Evolutionary conservation across 805 yeast genomes (phyloP), one percentile per base, ranked within the genome.

Genomic region (Wickerhamomyces alni): DNA sequence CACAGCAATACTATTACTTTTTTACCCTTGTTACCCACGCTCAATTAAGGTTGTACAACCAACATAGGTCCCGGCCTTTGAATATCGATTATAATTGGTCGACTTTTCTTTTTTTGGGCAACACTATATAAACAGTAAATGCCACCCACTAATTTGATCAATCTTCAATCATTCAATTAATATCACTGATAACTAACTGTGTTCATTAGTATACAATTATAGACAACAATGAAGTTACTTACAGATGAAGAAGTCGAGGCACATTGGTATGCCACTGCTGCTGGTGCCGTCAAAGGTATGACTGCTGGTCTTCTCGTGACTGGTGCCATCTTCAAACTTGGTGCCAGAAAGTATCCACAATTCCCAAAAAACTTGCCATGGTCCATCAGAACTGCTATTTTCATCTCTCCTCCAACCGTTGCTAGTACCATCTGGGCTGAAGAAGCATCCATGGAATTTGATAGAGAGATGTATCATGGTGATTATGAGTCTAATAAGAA

Each of bases 391-490:
- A 78, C 91, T 2, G 86, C 87, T 7, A 59, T 80, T 38, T 75
- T 75, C 50, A 74, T 82, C 41, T 71, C 77, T 27, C 94, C 95
- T 12, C 81, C 85, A 25, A 73, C 82, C 2, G 62, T 79, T 31
- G 50, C 71, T 21, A 72, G 80, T 9, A 77, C 83, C 4, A 78
- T 84, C 36, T 66, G 65, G 45, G 89, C 87, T 13, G 95, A 86
- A 59, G 73, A 72, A 41, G 80, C 85, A 1, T 85, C 94, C 3
- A 70, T 74, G 38, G 62, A 62, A 25, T 86, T 83, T 56, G 94
- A 85, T 54, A 67, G 69, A 37, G 61, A 71, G 30, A 69, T 67
- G 69, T 81, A 86, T 57, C 71, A 79, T 24, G 65, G 75, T 12
- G 65, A 62, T 2, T 44, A 48, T 21, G 52, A 65, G 49, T 38